Base-by-base conservation (phyloP, 2,329 filamentous ascomycete genomes). In the Claviceps humidiphila region DNA sequence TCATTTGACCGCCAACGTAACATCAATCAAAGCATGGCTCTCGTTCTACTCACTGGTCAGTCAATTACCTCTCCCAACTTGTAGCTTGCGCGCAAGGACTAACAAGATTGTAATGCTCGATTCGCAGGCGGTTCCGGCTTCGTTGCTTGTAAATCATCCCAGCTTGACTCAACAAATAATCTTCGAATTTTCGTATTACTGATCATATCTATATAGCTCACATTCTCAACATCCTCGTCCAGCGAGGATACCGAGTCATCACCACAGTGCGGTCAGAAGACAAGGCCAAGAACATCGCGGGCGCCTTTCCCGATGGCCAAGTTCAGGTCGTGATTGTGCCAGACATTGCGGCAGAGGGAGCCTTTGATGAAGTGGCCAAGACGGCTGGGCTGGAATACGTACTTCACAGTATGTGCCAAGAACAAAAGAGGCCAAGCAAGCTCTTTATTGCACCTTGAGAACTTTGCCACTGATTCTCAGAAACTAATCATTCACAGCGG, bases 321-420 rank as follows among this genome's bases (percentile, higher is more conserved):
- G 73, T 82, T 17, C 60, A 67, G 37, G 68, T 76, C 13, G 70
- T 65, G 52, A 81, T 93, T 58, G 87, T 94, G 24, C 80, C 84
- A 17, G 88, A 95, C 63, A 86, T 95, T 58, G 85, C 87, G 3
- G 67, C 81, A 61, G 75, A 81, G 44, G 75, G 76, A 52, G 88
- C 89, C 53, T 95, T 95, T 63, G 81, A 87, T 60, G 73, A 81
- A 59, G 80, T 77, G 1, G 71, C 76, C 55, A 66, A 71, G 64
- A 69, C 63, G 4, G 71, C 74, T 1, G 73, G 70, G 26, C 65
- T 81, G 50, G 73, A 78, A 53, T 74, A 74, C 48, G 77, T 82
- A 41, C 67, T 82, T 51, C 79, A 83, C 67, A 80, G 43, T 45
- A 44, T 11, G 41, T 7, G n/a, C 5, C 39, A 17, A 42, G 17